Evolutionary conservation across 1,284 basidiomycete species (phyloP).

Genomic region (Ganoderma sp.): DNA sequence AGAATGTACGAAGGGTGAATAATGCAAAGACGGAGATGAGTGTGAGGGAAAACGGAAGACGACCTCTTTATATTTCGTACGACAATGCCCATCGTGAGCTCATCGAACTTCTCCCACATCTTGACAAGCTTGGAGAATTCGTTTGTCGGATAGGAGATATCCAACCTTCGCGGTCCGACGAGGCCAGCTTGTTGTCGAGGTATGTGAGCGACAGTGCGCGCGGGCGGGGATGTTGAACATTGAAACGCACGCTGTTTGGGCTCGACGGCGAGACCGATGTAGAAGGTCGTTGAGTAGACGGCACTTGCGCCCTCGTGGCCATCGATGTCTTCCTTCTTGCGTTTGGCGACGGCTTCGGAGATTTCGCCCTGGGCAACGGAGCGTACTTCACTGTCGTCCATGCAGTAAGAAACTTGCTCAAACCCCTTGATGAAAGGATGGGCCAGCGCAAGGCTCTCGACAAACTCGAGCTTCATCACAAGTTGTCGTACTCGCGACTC

Average conservation of each 20-base stretch:
- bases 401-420: constrained; percentile 85
- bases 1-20: constrained; percentile 23
- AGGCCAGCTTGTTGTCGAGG: constrained; percentile 58
- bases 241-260: constrained; percentile 81
- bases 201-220: constrained; percentile 23
- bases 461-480: constrained; percentile 96
- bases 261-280: constrained; percentile 93
- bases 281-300: constrained; percentile 94
- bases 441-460: constrained; percentile 89
- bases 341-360: constrained; percentile 70
- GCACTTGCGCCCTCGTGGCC: constrained; percentile 78
- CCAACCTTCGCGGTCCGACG: constrained; percentile 80
- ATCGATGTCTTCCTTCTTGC: constrained; percentile 83
- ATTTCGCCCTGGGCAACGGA: constrained; percentile 91
- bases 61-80: constrained; percentile 92
- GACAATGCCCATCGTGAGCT: constrained; percentile 91
- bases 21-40: not conserved
- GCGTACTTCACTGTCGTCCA: constrained; percentile 86
- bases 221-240: not conserved
- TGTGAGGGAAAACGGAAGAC: constrained; percentile 3
- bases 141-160: constrained; percentile 96
- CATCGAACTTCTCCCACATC: constrained; percentile 95
- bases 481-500: constrained; percentile 95
- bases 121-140: constrained; percentile 97
- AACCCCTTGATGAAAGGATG: constrained; percentile 97